A percentile compares a stretch with the other conserved stretches of the same genome.
phyloP scores from a whole-genome alignment of 2,329 filamentous ascomycete species.

The Talaromyces verruculosus region DNA sequence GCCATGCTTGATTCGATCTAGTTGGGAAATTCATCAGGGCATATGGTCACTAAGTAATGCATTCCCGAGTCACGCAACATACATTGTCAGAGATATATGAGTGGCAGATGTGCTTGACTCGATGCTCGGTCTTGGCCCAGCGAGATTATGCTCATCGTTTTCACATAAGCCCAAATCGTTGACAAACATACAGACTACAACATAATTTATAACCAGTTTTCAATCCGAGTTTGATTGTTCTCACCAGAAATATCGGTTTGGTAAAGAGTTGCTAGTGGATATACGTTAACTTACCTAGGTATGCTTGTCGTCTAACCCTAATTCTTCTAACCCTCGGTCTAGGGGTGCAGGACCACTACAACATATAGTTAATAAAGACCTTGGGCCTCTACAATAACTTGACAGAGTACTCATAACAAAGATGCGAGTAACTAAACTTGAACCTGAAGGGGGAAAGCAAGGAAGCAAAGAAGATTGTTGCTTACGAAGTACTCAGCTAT shows the following conservation, averaged over 20 bases:
- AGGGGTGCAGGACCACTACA: not conserved
- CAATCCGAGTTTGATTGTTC: not conserved
- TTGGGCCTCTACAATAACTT: not conserved
- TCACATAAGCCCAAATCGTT: not conserved
- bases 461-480: not conserved
- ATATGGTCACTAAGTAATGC: not conserved
- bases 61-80: not conserved
- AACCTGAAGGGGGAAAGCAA: not conserved
- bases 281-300: too few relatives aligned
- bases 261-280: too few relatives aligned
- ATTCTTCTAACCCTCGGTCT: not conserved
- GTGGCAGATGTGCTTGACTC: not conserved
- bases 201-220: not conserved
- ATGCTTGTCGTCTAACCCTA: not conserved
- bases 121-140: not conserved
- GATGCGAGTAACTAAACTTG: not conserved
- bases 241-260: too few relatives aligned
- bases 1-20: not conserved
- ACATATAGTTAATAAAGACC: not conserved
- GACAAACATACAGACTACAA: not conserved
- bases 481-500: not conserved
- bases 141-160: not conserved
- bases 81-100: not conserved
- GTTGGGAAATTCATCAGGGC: not conserved
- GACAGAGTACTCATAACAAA: not conserved